Conservation (phyloP, 208 protist species). For the Acanthamoeba sp. region DNA sequence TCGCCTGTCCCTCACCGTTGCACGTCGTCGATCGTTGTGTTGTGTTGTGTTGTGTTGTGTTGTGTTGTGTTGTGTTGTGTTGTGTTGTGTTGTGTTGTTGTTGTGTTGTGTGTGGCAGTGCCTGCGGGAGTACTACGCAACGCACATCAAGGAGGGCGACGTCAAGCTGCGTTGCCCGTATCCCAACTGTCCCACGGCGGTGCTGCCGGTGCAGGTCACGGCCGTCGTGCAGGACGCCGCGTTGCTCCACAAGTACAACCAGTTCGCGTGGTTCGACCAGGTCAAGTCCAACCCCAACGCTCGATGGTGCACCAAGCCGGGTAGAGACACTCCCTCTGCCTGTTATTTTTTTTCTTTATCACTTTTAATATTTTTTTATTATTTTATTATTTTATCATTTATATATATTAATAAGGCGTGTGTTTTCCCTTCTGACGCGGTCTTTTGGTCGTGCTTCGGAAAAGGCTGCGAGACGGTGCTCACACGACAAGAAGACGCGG, state of each 20-base stretch:
- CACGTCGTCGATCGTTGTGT: not conserved
- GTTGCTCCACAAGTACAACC: conserved; percentile 36
- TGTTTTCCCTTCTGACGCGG: not conserved
- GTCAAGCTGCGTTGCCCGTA: conserved; percentile 61
- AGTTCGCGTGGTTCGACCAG: conserved; percentile 58
- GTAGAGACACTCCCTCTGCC: not conserved
- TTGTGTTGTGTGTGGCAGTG: not conserved
- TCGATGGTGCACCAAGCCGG: conserved; percentile 59
- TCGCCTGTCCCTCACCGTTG: not conserved
- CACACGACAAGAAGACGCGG: not conserved
- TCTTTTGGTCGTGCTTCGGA: not conserved
- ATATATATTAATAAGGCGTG: too few species aligned
- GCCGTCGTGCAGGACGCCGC: not conserved
- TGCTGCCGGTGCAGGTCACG: conserved; percentile 24
- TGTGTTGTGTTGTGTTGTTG: not conserved
- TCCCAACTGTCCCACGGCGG: not conserved
- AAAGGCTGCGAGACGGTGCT: conserved; percentile 62
- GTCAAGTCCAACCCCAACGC: conserved; percentile 67
- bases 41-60: not conserved
- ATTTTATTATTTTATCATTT: too few species aligned
- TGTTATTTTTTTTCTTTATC: conserved; percentile 3
- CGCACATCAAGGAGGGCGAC: conserved; percentile 56
- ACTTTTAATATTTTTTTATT: too few species aligned
- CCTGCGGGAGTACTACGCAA: conserved; percentile 33
- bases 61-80: not conserved